Percentiles rank a stretch among this genome's conserved stretches.
These are phyloP conservation scores for Akanthomyces dipterigenus DNA, from an alignment of 2,329 filamentous ascomycete species.

Conservation along the genomic window DNA sequence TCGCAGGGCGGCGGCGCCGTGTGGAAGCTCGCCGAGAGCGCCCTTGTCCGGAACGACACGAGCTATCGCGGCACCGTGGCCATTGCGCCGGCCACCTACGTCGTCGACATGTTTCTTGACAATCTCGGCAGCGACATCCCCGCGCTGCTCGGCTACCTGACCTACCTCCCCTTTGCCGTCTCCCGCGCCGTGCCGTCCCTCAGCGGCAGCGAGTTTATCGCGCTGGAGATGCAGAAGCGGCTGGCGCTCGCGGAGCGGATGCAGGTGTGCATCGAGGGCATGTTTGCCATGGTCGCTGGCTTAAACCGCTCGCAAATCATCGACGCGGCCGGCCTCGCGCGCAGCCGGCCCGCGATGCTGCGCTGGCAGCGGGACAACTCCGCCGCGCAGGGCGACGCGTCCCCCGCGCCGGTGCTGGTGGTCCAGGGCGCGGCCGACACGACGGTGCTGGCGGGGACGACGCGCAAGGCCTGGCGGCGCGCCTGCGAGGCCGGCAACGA, in stretches of 20 bases:
- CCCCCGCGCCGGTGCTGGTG: constrained; percentile 14
- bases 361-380: constrained; percentile 8
- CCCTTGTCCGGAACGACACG: background rate
- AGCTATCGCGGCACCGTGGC: constrained; percentile 14
- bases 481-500: constrained; percentile 11
- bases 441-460: constrained; percentile 8
- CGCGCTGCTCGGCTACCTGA: background rate
- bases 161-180: constrained; percentile 5
- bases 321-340: background rate
- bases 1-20: constrained; percentile 17
- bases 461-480: background rate
- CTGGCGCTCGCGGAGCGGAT: constrained; percentile 4
- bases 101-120: constrained; percentile 13
- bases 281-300: constrained; percentile 7
- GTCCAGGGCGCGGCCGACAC: constrained; percentile 13
- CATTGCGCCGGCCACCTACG: constrained; percentile 13
- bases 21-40: constrained; percentile 17
- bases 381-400: constrained; percentile 6
- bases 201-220: background rate
- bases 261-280: constrained; percentile 12
- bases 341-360: background rate
- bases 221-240: background rate
- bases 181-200: background rate
- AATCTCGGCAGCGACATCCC: background rate
- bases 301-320: background rate